Evolutionary conservation across 2,329 filamentous ascomycete genomes (phyloP).

Genomic region (Didymella pinodella): DNA sequence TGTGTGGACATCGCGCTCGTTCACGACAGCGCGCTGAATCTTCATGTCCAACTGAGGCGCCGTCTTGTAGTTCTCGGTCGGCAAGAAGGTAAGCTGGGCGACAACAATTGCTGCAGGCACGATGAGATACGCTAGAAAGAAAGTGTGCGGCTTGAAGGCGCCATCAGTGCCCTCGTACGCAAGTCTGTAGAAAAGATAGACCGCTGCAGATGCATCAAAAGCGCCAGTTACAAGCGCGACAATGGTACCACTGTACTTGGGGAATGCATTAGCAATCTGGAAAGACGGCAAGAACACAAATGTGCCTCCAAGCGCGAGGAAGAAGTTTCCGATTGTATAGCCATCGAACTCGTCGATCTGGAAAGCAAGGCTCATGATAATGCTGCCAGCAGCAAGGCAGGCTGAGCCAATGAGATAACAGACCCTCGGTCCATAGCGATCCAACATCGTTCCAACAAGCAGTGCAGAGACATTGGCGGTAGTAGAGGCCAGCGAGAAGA

Average conservation of each 20-base stretch:
- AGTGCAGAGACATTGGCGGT: constrained; percentile 51
- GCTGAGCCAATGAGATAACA: constrained; percentile 45
- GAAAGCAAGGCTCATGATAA: constrained; percentile 50
- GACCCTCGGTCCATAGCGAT: constrained; percentile 48
- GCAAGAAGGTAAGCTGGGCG: constrained; percentile 75
- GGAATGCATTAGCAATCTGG: constrained; percentile 85
- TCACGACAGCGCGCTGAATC: constrained; percentile 43
- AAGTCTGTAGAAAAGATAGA: constrained; percentile 78
- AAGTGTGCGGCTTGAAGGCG: constrained; percentile 68
- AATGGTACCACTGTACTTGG: constrained; percentile 77
- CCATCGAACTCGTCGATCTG: constrained; percentile 48
- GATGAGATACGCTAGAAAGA: constrained; percentile 76
- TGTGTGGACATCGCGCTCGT: constrained; percentile 57
- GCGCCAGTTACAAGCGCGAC: constrained; percentile 80
- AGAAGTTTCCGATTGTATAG: constrained; percentile 75
- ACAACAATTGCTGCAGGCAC: constrained; percentile 73
- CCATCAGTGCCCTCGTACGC: constrained; percentile 68
- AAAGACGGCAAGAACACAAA: constrained; percentile 86
- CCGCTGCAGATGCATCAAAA: constrained; percentile 81
- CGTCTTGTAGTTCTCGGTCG: constrained; percentile 80
- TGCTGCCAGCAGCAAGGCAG: constrained; percentile 45
- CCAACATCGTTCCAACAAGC: constrained; percentile 48
- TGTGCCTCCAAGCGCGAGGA: constrained; percentile 79
- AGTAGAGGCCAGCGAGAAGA: constrained; percentile 50
- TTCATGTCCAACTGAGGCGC: constrained; percentile 47